Percentiles rank a stretch among this genome's conserved stretches.
Conservation (phyloP, 768 basidiomycete genomes). For the Gloeophyllum trabeum region DNA sequence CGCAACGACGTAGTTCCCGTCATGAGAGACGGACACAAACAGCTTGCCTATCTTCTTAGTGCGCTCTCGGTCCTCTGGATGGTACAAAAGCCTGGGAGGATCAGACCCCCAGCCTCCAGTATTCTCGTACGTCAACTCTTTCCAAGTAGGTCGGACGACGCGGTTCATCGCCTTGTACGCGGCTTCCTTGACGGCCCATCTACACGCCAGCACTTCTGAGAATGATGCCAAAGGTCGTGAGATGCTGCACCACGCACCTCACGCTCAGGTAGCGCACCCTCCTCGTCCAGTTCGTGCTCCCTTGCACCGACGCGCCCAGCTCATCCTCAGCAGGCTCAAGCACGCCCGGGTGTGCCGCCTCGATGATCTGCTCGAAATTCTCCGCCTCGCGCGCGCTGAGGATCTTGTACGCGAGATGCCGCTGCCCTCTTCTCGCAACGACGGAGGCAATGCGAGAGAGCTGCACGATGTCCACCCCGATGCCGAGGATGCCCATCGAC, state of each 20-base stretch:
- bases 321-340: constrained; percentile 28
- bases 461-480: constrained; percentile 69
- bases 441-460: constrained; percentile 52
- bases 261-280: too few relatives aligned
- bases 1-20: constrained; percentile 66
- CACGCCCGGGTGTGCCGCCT: constrained; percentile 15
- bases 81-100: constrained; percentile 30
- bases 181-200: constrained; percentile 81
- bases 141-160: constrained; percentile 51
- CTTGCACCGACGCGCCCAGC: too few relatives aligned
- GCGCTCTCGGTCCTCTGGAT: constrained; percentile 5
- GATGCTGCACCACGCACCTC: constrained; percentile 33
- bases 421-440: constrained; percentile 32
- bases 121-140: constrained; percentile 46
- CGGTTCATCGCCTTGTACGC: constrained; percentile 82
- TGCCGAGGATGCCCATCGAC: constrained; percentile 55
- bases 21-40: constrained; percentile 73
- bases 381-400: constrained; percentile 38
- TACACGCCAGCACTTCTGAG: constrained; percentile 14
- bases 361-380: constrained; percentile 29
- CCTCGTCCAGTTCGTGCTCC: too few relatives aligned
- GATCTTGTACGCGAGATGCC: constrained; percentile 47
- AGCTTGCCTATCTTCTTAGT: constrained; percentile 23
- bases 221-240: background rate
- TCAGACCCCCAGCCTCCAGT: constrained; percentile 15